Evolutionary conservation across 805 yeast genomes (phyloP), one percentile per base, ranked within the genome.

Genomic region (Jamesozyma lodderae): DNA sequence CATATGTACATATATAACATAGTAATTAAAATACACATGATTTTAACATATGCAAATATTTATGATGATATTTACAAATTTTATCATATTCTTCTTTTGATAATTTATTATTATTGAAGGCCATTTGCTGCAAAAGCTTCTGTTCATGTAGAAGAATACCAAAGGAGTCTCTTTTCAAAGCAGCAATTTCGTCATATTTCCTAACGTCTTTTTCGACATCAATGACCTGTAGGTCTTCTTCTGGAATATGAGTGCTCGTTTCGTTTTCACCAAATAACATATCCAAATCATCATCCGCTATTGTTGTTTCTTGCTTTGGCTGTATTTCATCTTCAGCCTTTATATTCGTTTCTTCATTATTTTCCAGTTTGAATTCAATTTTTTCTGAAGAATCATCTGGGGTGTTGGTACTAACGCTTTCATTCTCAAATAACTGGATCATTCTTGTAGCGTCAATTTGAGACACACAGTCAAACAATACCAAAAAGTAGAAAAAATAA

Each of bases 241-340:
- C 58, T n/a, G 44, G 45, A 1, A 48, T 52, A n/a, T 54, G 55
- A 1, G 46, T 35, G 33, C 55, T 55, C 1, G 53, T 49, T 25
- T 58, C 63, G 33, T 48, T 52, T 36, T 59, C 64, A 13, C 64
- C 64, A 37, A 59, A 59, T 3, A 59, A 41, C 59, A 59, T 55
- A 39, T 57, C 61, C 34, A 59, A 53, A 43, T 59, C 64, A 39
- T 59, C 62, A 40, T 59, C 63, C 24, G 45, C 44, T 17, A 44
- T n/a, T 4, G 40, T 16, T 4, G 10, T 19, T 38, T 44, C 43
- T 6, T 33, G 27, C 26, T 41, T 37, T 19, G 19, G 6, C 7
- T 21, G 26, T n/a, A 3, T 22, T 42, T 48, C 9, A 30, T 31
- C 39, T 20, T 45, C 43, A 16, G 33, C 16, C 17, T 46, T 38